Conservation (phyloP, 2,329 filamentous ascomycete genomes). For the Aspergillus aculeatinus region DNA sequence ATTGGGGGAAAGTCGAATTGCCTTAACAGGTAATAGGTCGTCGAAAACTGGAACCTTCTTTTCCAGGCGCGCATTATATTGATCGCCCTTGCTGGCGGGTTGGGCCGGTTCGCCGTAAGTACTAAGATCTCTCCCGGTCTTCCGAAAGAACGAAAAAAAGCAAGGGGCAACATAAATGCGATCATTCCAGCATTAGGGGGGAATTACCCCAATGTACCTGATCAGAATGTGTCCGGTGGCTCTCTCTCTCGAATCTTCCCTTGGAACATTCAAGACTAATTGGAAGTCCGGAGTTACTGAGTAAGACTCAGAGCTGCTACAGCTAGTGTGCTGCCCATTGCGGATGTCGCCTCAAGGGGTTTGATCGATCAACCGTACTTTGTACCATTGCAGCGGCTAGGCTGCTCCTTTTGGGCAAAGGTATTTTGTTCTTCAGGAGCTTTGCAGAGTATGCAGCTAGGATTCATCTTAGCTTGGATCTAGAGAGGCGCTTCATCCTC, state of each 20-base stretch:
- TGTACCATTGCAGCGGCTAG: background rate
- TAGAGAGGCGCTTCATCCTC: background rate
- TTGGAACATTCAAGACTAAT: no score
- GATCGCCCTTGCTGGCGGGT: conserved; percentile 15
- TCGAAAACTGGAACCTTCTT: background rate
- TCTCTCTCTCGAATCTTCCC: background rate
- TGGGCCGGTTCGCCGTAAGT: conserved; percentile 17
- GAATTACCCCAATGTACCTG: background rate
- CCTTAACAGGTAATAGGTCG: background rate
- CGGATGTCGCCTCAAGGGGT: background rate
- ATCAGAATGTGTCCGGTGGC: background rate
- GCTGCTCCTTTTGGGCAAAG: background rate
- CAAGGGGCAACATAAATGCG: background rate
- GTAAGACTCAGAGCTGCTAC: no score
- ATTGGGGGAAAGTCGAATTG: background rate
- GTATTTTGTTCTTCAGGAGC: background rate
- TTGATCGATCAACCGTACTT: background rate
- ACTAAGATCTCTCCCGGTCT: conserved; percentile 4
- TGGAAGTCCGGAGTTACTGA: no score
- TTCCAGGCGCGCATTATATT: background rate
- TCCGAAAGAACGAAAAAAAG: background rate
- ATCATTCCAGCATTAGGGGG: background rate
- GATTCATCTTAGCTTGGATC: background rate
- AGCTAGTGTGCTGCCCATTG: no score
- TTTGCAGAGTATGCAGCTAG: background rate